These are phyloP conservation scores for Xylaria sp. DNA, from an alignment of 2,329 filamentous ascomycete species.

Conservation along the genomic window DNA sequence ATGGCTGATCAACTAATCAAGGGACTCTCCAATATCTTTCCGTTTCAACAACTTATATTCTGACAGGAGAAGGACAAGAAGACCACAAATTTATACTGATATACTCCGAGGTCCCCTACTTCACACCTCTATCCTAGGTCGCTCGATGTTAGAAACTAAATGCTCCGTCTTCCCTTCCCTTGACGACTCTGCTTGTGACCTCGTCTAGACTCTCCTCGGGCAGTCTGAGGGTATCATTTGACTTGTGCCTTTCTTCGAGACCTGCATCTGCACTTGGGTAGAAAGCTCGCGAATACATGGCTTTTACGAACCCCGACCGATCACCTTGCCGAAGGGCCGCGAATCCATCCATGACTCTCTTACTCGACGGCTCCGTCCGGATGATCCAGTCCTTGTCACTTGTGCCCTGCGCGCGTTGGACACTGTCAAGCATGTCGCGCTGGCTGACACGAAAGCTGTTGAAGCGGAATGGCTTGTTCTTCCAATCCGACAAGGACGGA, in stretches of 20 bases:
- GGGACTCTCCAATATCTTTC: no score
- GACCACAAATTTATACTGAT: no score
- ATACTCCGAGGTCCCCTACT: neutral
- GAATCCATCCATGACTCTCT: conserved; percentile 54
- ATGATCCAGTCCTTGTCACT: conserved; percentile 65
- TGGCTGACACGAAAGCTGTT: conserved; percentile 63
- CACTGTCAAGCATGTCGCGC: conserved; percentile 65
- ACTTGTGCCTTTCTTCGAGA: conserved; percentile 47
- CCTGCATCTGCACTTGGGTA: conserved; percentile 46
- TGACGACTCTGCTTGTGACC: conserved; percentile 44
- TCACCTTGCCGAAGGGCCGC: conserved; percentile 51
- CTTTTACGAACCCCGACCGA: conserved; percentile 50
- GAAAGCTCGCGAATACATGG: conserved; percentile 63
- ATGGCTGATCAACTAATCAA: no score
- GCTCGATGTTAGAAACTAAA: neutral
- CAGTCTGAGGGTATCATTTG: conserved; percentile 60
- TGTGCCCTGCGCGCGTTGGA: conserved; percentile 61
- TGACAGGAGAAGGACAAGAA: no score
- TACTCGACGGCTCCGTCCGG: conserved; percentile 47
- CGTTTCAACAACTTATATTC: no score
- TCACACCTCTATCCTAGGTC: neutral
- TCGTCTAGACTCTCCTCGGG: conserved; percentile 64
- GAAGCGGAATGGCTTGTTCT: conserved; percentile 55
- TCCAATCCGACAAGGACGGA: conserved; percentile 48
- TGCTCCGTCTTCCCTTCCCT: neutral